A percentile compares a stretch with the other conserved stretches of the same genome.
Conservation (phyloP, 1,284 basidiomycete genomes). For the Tylopilus sp. region DNA sequence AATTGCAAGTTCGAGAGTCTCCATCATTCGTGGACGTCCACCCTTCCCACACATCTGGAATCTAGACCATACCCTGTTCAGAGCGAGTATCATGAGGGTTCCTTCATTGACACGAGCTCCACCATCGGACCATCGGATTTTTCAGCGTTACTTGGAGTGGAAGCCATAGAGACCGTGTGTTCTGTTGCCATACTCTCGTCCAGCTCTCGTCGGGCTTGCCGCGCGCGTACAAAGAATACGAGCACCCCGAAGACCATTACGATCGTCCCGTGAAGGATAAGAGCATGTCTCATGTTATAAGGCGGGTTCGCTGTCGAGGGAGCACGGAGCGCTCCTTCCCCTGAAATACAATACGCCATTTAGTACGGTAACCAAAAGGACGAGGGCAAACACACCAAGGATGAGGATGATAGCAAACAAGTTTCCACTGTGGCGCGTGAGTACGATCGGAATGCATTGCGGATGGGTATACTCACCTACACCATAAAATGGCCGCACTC, state of each 20-base stretch:
- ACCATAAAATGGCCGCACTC: constrained; percentile 72
- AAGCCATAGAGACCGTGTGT: background rate
- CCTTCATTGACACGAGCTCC: background rate
- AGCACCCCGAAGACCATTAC: constrained; percentile 38
- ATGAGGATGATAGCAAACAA: constrained; percentile 61
- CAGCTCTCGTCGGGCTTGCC: constrained; percentile 54
- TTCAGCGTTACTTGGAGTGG: background rate
- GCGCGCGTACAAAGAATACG: constrained; percentile 51
- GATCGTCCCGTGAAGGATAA: constrained; percentile 59
- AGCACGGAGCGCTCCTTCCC: constrained; percentile 61
- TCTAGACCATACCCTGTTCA: background rate
- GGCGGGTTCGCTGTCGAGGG: constrained; percentile 57
- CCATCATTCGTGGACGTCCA: background rate
- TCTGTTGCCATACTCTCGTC: constrained; percentile 44
- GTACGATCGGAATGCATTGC: background rate
- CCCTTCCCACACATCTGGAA: background rate
- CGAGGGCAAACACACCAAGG: constrained; percentile 44
- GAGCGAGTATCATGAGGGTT: background rate
- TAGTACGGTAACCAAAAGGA: background rate
- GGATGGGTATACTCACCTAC: constrained; percentile 43
- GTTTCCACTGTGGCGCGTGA: constrained; percentile 50
- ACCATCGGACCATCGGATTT: background rate
- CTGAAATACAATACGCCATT: constrained; percentile 33
- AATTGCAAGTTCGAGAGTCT: background rate
- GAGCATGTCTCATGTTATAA: constrained; percentile 59